phyloP scores from a whole-genome alignment of 164 flowering plant genomes.

The Tinospora cordifolia region DNA sequence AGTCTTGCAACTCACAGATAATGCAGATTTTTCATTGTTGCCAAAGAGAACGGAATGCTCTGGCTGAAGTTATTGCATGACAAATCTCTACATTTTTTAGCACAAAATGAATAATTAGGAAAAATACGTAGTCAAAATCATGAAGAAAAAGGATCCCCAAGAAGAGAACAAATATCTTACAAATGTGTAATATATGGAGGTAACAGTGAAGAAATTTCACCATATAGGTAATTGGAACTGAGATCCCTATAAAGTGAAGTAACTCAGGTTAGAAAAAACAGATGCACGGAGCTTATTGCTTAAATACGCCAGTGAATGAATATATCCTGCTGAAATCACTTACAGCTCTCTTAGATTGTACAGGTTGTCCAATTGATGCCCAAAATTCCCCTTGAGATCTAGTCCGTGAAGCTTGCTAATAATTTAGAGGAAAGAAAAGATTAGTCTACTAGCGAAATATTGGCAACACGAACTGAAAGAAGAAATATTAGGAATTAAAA shows the following conservation, averaged over 20 bases:
- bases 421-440: neutral
- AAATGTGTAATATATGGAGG: conserved; percentile 64
- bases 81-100: conserved; percentile 43
- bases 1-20: conserved; percentile 53
- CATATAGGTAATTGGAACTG: conserved; percentile 54
- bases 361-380: conserved; percentile 45
- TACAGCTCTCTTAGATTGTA: conserved; percentile 54
- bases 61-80: conserved; percentile 53
- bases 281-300: too few species aligned
- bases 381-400: conserved; percentile 46
- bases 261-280: neutral
- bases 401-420: conserved; percentile 53
- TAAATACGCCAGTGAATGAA: neutral
- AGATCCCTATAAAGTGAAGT: conserved; percentile 41
- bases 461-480: neutral
- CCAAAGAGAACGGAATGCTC: conserved; percentile 47
- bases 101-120: neutral
- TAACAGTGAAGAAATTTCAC: conserved; percentile 51
- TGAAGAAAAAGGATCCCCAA: neutral
- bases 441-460: neutral
- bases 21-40: conserved; percentile 36
- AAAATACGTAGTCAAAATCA: neutral
- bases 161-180: conserved; percentile 33
- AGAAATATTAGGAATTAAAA: neutral
- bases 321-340: conserved; percentile 17